These are phyloP conservation scores for Aurinia saxatilis DNA, from an alignment of 345 rosid species.

Conservation along the genomic window DNA sequence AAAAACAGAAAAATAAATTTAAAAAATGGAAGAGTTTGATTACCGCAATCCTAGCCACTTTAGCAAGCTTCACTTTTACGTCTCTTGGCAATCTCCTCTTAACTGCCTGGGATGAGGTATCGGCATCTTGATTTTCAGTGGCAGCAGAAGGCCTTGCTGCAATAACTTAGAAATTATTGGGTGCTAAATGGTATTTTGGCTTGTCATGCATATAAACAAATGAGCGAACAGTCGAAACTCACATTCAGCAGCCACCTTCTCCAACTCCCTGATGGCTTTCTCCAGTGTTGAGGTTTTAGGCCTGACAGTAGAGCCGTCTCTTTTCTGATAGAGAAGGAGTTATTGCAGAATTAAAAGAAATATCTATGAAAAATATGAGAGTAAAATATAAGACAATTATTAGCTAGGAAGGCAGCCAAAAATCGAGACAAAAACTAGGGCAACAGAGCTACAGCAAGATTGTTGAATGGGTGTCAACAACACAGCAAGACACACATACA, in stretches of 20 bases:
- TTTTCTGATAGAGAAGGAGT: slow-evolving; percentile 39
- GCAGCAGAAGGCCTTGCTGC: slow-evolving; percentile 77
- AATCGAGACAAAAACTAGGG: slow-evolving; percentile 19
- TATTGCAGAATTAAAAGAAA: slow-evolving; percentile 32
- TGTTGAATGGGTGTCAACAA: neutral
- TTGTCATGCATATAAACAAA: neutral
- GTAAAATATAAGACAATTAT: neutral
- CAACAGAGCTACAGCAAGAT: neutral
- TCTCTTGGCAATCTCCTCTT: slow-evolving; percentile 75
- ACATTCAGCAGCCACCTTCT: slow-evolving; percentile 90
- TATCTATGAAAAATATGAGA: neutral
- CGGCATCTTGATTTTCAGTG: slow-evolving; percentile 71
- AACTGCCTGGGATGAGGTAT: slow-evolving; percentile 57
- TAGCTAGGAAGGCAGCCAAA: slow-evolving; percentile 1
- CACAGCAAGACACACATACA: neutral
- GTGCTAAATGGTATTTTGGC: neutral
- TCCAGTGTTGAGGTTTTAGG: slow-evolving; percentile 67
- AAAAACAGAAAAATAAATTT: neutral
- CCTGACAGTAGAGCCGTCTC: slow-evolving; percentile 52
- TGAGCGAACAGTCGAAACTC: slow-evolving; percentile 25
- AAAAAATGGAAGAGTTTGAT: neutral
- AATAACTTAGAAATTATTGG: slow-evolving; percentile 3
- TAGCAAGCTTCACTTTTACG: slow-evolving; percentile 60
- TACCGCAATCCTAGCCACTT: slow-evolving; percentile 82
- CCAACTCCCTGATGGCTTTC: slow-evolving; percentile 82